These are phyloP conservation scores for Botrytis porri DNA, from an alignment of 2,329 filamentous ascomycete species.

Conservation along the genomic window DNA sequence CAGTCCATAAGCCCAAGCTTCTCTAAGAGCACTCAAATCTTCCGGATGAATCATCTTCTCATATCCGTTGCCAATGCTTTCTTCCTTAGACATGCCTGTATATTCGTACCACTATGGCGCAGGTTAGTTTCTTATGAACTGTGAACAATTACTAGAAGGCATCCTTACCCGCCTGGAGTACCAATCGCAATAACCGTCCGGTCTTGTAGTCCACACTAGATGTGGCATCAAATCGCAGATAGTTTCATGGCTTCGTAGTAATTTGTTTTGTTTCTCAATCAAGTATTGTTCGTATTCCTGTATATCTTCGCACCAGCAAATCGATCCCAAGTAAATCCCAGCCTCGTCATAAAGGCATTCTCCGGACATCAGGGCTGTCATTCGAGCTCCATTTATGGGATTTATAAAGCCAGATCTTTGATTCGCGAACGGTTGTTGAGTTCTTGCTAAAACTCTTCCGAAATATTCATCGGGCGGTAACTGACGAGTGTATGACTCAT, in stretches of 20 bases:
- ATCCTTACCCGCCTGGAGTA: conserved; percentile 28
- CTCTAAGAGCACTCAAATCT: conserved; percentile 22
- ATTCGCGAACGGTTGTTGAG: conserved; percentile 19
- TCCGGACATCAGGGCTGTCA: conserved; percentile 24
- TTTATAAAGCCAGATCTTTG: conserved; percentile 28
- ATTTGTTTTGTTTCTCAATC: conserved; percentile 20
- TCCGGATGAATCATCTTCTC: conserved; percentile 25
- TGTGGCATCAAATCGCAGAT: conserved; percentile 32
- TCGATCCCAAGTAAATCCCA: conserved; percentile 29
- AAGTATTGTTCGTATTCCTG: conserved; percentile 27
- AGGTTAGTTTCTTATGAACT: not conserved
- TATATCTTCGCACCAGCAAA: conserved; percentile 30
- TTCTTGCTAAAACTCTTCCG: conserved; percentile 21
- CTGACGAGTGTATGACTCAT: conserved; percentile 23
- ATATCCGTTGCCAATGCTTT: conserved; percentile 23
- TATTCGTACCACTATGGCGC: conserved; percentile 32
- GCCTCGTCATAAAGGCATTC: conserved; percentile 33
- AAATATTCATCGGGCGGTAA: conserved; percentile 24
- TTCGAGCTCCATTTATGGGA: conserved; percentile 21
- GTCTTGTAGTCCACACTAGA: conserved; percentile 28
- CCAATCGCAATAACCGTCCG: conserved; percentile 28
- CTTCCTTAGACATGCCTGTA: conserved; percentile 27
- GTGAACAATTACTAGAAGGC: not conserved
- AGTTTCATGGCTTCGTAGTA: conserved; percentile 28
- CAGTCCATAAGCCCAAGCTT: conserved; percentile 21